Base-by-base conservation (phyloP, 1,284 basidiomycete species). In the Polyporus tsugae region DNA sequence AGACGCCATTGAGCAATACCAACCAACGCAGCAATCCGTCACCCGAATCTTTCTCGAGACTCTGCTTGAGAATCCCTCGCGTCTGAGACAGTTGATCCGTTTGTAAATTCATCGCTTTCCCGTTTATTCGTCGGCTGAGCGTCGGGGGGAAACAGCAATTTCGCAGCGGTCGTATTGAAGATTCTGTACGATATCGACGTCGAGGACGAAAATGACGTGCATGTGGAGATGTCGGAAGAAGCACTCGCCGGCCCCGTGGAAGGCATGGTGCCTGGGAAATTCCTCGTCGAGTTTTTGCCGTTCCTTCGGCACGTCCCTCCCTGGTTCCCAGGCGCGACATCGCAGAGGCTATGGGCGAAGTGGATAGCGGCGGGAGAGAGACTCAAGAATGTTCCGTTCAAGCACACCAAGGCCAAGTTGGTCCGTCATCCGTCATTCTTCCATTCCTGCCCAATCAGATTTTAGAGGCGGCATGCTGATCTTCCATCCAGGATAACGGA, bases 101-200 rank as follows among this genome's bases (percentile, higher is more conserved):
- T 57, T 53, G 68, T 69, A 46, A 46, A 61, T 57, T 19, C 35
- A 35, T 36, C n/a, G 6, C 35, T 1, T 19, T 7, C 4, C 22
- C n/a, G 9, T 33, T 36, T 33, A 1, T 4, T 6, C 10, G 33
- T 19, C n/a, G 36, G 7, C 41, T 69, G 41, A 53, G 35, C 29
- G 29, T 29, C 49, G 4, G 36, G 15, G 3, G 6, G 46, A 5
- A n/a, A 22, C 41, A 44, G 39, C 13, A 64, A 64, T 10, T 65
- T 70, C 0, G 64, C 66, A 1, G 38, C 64, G 15, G 60, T 55
- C 6, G 63, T 73, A 3, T 35, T 73, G 38, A 70, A 65, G 25
- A 63, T 71, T 9, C 62, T 63, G 5, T 74, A 74, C 15, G 73
- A 70, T 9, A 65, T 69, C 25, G 55, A 65, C 19, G 63, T 65